Evolutionary conservation across 805 yeast species (phyloP), one percentile per base, ranked within the genome.

Genomic region (Metschnikowia peoriensis): DNA sequence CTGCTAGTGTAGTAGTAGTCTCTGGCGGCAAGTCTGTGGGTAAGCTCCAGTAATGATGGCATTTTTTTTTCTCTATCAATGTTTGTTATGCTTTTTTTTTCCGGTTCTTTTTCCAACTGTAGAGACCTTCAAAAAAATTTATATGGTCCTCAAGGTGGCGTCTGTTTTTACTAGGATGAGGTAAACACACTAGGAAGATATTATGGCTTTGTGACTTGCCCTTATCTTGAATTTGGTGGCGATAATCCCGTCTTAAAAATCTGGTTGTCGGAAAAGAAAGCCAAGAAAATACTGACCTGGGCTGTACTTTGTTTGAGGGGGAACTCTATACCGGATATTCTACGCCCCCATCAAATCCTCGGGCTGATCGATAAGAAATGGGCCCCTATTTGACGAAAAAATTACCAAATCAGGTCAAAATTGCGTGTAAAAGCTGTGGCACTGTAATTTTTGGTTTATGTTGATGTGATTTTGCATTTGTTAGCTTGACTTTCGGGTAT

Each of bases 1-100:
- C 56, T 51, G 49, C 43, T 39, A 15, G 32, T 27, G 16, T 27
- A 16, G 34, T 50, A 45, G 43, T 38, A 50, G 11, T 39, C 46
- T 45, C 53, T 40, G 22, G 41, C 17, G n/a, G 22, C 38, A 28
- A 50, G 38, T 14, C 28, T 29, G 27, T 28, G 28, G 6, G 45
- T 29, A n/a, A 35, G 16, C 8, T 15, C n/a, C 32, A 10, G 7
- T 28, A 50, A 6, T 12, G 53, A 22, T n/a, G 53, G 53, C 53
- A 50, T 50, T 17, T 34, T 44, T 38, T 41, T 12, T 41, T 11
- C 15, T 29, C 38, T 38, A 11, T 46, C 28, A 29, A n/a, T 5
- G 27, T 16, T 17, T 34, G 32, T 16, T 32, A 34, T 28, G 47
- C 14, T 44, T 27, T 14, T 27, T 17, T 17, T 22, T 41, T 41